A percentile compares a stretch with the other conserved stretches of the same genome.
phyloP scores from a whole-genome alignment of 345 rosid genomes.

The Lepidium africanum region DNA sequence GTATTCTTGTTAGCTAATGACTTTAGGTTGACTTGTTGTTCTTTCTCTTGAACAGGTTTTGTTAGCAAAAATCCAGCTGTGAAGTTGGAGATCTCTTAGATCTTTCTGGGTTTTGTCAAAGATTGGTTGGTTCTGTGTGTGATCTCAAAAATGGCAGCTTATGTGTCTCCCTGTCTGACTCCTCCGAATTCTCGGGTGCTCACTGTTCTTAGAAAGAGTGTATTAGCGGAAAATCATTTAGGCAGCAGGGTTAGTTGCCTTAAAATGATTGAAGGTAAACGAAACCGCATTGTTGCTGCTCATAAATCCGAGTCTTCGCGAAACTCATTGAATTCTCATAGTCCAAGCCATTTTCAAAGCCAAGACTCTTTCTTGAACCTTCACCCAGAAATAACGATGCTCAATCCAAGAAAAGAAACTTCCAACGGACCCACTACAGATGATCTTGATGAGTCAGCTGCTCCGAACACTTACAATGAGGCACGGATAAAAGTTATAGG shows the following conservation, averaged over 20 bases:
- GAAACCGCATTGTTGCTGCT: constrained; percentile 16
- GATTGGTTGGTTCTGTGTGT: constrained; percentile 3
- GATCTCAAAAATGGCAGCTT: constrained; percentile 45
- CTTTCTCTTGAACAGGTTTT: background rate
- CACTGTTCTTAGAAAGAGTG: constrained; percentile 49
- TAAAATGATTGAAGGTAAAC: constrained; percentile 34
- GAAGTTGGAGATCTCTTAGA: background rate
- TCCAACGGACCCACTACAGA: constrained; percentile 39
- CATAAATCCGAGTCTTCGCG: constrained; percentile 28
- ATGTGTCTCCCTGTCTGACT: constrained; percentile 38
- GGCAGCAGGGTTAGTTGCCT: constrained; percentile 33
- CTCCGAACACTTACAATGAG: constrained; percentile 46
- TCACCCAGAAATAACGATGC: constrained; percentile 80
- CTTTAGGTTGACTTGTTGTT: constrained; percentile 5
- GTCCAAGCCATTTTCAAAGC: constrained; percentile 41
- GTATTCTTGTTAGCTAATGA: background rate
- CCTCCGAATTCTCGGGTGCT: constrained; percentile 46
- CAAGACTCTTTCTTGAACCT: constrained; percentile 69
- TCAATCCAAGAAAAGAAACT: constrained; percentile 49
- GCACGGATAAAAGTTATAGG: constrained; percentile 94
- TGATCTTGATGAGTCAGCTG: constrained; percentile 33
- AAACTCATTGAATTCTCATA: constrained; percentile 30
- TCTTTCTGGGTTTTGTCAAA: background rate
- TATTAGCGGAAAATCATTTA: constrained; percentile 32
- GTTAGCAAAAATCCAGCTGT: background rate